Evolutionary conservation across 768 basidiomycete genomes (phyloP).

Genomic region (Galerina marginata): DNA sequence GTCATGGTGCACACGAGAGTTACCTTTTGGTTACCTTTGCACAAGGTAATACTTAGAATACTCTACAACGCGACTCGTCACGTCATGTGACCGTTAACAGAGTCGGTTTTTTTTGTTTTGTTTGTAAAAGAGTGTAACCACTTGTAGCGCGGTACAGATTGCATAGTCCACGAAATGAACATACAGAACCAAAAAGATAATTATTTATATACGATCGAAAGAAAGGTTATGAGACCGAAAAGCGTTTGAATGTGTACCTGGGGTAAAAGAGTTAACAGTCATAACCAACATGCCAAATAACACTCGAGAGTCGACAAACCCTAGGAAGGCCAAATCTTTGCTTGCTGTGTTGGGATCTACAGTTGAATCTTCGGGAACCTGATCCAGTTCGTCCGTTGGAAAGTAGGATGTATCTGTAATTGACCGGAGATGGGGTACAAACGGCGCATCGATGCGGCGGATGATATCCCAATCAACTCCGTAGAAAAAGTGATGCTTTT

Average conservation of each 20-base stretch:
- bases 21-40: not conserved
- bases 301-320: slow-evolving; percentile 47
- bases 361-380: slow-evolving; percentile 57
- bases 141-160: too few species aligned
- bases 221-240: slow-evolving; percentile 20
- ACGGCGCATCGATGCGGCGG: slow-evolving; percentile 90
- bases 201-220: too few species aligned
- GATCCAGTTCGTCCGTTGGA: slow-evolving; percentile 92
- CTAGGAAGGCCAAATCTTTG: slow-evolving; percentile 72
- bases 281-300: not conserved
- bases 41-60: not conserved
- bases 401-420: slow-evolving; percentile 99
- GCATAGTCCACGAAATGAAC: too few species aligned
- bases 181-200: too few species aligned
- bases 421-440: slow-evolving; percentile 92
- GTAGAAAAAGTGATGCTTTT: slow-evolving; percentile 90
- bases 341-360: slow-evolving; percentile 46
- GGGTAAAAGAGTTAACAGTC: not conserved
- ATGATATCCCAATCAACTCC: slow-evolving; percentile 94
- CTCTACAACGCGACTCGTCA: slow-evolving; percentile 32
- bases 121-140: too few species aligned
- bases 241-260: slow-evolving; percentile 33
- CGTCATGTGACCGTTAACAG: slow-evolving; percentile 16
- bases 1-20: slow-evolving; percentile 32
- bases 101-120: too few species aligned